These are phyloP conservation scores for Glycine tomentella DNA, from an alignment of 306 rosid species.

Conservation along the genomic window DNA sequence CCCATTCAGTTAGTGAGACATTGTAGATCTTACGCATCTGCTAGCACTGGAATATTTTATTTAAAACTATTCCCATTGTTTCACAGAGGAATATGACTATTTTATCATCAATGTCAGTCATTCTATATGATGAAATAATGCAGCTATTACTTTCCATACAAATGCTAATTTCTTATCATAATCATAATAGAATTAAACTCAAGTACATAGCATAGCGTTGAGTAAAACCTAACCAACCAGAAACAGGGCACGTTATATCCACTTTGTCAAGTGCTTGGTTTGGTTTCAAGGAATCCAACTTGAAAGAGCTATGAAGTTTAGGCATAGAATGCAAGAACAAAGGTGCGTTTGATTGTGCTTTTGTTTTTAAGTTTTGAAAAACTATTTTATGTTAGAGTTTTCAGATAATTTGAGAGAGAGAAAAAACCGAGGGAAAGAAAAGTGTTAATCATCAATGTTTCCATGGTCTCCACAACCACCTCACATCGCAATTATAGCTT, in stretches of 20 bases:
- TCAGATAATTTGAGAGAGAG: too few species aligned
- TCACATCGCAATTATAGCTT: not conserved
- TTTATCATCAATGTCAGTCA: not conserved
- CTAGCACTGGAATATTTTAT: not conserved
- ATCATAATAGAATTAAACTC: not conserved
- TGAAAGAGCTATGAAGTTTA: not conserved
- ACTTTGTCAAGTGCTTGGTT: not conserved
- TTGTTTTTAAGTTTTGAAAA: not conserved
- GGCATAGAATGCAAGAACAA: not conserved
- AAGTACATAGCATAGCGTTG: not conserved
- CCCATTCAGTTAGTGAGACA: not conserved
- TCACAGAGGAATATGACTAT: not conserved
- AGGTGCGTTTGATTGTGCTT: not conserved
- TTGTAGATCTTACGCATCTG: not conserved
- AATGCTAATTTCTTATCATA: not conserved
- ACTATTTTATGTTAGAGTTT: too few species aligned
- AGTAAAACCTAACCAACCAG: not conserved
- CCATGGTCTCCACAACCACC: not conserved
- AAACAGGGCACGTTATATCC: not conserved
- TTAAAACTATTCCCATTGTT: not conserved
- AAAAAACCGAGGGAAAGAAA: too few species aligned
- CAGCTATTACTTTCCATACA: not conserved
- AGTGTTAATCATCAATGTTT: not conserved
- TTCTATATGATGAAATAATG: not conserved
- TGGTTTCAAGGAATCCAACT: not conserved